A percentile compares a stretch with the other conserved stretches of the same genome.
Evolutionary conservation across 805 yeast genomes (phyloP).

Genomic region (Starmerella etchellsii): DNA sequence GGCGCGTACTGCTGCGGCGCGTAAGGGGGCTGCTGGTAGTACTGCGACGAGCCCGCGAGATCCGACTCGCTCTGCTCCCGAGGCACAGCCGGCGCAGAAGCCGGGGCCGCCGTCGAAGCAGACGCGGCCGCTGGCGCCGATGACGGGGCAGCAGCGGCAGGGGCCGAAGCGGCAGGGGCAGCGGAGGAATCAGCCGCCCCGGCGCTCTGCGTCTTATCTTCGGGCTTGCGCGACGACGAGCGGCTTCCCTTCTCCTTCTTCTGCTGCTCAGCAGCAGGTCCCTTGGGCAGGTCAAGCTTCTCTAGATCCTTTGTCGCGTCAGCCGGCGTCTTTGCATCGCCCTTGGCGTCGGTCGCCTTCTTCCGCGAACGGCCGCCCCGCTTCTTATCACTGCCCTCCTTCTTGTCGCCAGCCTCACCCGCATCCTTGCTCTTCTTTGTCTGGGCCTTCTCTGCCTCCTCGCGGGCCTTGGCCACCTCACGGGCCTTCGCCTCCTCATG

Average conservation of each 20-base stretch:
- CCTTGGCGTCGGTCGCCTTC: constrained; percentile 7
- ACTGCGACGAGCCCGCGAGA: too few species aligned
- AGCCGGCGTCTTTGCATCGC: too few species aligned
- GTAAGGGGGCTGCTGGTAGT: background rate
- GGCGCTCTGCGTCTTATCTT: too few species aligned
- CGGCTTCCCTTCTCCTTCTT: background rate
- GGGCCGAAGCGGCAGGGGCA: too few species aligned
- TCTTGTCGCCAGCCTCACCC: background rate
- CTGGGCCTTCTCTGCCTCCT: background rate
- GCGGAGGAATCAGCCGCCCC: too few species aligned
- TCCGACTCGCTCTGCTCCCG: too few species aligned
- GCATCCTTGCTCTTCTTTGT: background rate
- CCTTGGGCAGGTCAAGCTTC: constrained; percentile 12
- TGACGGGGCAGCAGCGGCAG: constrained; percentile 1
- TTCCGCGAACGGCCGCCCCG: constrained; percentile 2
- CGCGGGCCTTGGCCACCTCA: background rate
- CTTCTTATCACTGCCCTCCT: too few species aligned
- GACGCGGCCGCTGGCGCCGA: too few species aligned
- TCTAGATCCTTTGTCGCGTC: constrained; percentile 9
- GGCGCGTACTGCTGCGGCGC: constrained; percentile 5
- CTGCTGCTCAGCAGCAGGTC: constrained; percentile 11
- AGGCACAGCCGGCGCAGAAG: too few species aligned
- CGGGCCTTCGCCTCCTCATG: background rate
- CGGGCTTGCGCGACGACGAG: too few species aligned
- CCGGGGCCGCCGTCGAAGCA: too few species aligned